Percentiles rank a stretch among this genome's conserved stretches.
These are phyloP conservation scores for Schrenkiella parvula DNA, from an alignment of 345 rosid genomes.

Conservation along the genomic window DNA sequence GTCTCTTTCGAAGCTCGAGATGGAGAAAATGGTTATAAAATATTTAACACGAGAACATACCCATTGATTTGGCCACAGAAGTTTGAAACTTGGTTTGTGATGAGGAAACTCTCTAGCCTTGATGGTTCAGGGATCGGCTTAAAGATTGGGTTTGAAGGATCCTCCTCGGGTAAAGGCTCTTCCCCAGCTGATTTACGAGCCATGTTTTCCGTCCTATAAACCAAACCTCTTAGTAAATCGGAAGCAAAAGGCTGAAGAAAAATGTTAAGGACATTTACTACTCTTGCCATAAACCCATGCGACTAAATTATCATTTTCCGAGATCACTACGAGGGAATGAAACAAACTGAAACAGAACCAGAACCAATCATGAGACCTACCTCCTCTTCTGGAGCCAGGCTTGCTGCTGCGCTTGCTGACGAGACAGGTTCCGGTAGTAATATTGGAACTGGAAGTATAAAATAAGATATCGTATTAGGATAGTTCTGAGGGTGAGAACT, in stretches of 20 bases:
- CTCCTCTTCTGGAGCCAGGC: slow-evolving; percentile 99
- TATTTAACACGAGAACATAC: slow-evolving; percentile 36
- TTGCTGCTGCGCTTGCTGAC: slow-evolving; percentile 98
- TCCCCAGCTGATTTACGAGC: slow-evolving; percentile 87
- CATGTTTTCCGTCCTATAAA: slow-evolving; percentile 79
- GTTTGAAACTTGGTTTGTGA: slow-evolving; percentile 85
- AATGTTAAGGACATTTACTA: neutral
- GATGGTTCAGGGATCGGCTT: slow-evolving; percentile 94
- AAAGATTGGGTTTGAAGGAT: slow-evolving; percentile 86
- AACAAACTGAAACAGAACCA: neutral
- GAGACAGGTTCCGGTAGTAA: slow-evolving; percentile 73
- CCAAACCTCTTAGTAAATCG: slow-evolving; percentile 5
- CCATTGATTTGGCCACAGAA: slow-evolving; percentile 97
- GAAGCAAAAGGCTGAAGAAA: neutral
- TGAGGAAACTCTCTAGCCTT: slow-evolving; percentile 90
- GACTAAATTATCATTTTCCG: neutral
- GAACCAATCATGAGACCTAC: slow-evolving; percentile 28
- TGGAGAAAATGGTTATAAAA: neutral
- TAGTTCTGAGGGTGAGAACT: neutral
- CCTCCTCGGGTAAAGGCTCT: slow-evolving; percentile 96
- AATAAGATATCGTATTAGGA: neutral
- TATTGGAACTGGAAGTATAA: slow-evolving; percentile 70
- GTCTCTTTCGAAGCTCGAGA: neutral
- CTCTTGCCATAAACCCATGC: neutral
- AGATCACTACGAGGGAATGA: neutral